Conservation (phyloP, 176 grass and related monocot genomes). For the Calamus simplicifolius region DNA sequence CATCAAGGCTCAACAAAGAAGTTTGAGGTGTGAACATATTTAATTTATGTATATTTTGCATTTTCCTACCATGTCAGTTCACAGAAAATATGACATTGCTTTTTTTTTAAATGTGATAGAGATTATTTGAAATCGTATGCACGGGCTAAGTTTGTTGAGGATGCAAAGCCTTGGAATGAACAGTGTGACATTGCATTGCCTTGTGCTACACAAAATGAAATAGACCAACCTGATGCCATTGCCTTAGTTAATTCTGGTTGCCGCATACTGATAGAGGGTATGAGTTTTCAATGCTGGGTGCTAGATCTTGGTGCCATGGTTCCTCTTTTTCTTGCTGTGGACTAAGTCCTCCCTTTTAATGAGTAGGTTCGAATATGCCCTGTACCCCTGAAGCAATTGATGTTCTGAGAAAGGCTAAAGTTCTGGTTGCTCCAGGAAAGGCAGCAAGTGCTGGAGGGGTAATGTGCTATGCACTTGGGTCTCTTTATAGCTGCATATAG, state of each 20-base stretch:
- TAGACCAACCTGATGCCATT: slow-evolving; percentile 71
- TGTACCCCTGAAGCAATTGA: slow-evolving; percentile 84
- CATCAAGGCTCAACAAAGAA: slow-evolving; percentile 87
- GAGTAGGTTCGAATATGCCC: slow-evolving; percentile 91
- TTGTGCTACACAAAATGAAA: slow-evolving; percentile 96
- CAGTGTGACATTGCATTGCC: slow-evolving; percentile 88
- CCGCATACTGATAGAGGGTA: slow-evolving; percentile 83
- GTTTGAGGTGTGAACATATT: slow-evolving; percentile 60
- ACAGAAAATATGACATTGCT: slow-evolving; percentile 28
- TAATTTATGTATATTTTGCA: slow-evolving; percentile 7
- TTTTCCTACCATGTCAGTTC: slow-evolving; percentile 20
- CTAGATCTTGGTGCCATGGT: slow-evolving; percentile 13
- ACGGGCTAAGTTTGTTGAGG: slow-evolving; percentile 73
- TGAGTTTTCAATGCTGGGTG: neutral
- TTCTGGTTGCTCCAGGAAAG: slow-evolving; percentile 91
- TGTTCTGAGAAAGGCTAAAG: slow-evolving; percentile 81
- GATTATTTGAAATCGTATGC: slow-evolving; percentile 92
- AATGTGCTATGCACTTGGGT: slow-evolving; percentile 24
- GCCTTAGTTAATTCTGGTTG: slow-evolving; percentile 81
- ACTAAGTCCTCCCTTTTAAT: slow-evolving; percentile 24
- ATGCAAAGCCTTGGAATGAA: slow-evolving; percentile 84
- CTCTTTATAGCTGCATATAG: too few species aligned
- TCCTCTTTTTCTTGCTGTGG: slow-evolving; percentile 11
- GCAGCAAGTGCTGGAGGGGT: slow-evolving; percentile 96
- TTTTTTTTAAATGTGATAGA: slow-evolving; percentile 42